These are phyloP conservation scores for Ceriops zippeliana DNA, from an alignment of 345 rosid species.

Conservation along the genomic window DNA sequence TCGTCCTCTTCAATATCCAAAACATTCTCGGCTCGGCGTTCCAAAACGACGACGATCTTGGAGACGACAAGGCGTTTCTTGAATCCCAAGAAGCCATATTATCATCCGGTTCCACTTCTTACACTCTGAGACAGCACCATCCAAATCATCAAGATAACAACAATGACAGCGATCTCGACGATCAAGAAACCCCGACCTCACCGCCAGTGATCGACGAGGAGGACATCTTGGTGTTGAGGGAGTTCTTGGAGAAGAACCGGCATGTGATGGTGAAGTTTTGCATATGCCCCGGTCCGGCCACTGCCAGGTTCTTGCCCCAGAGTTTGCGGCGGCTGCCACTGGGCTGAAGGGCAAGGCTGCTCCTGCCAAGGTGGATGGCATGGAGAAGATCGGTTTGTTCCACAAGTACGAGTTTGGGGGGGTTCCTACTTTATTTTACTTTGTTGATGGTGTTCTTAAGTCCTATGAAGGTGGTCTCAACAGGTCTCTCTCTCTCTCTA, in stretches of 20 bases:
- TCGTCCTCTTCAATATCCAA: no score
- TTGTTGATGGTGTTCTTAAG: slow-evolving; percentile 9
- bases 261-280: slow-evolving; percentile 25
- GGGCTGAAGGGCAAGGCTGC: slow-evolving; percentile 24
- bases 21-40: no score
- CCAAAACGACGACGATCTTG: no score
- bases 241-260: slow-evolving; percentile 9
- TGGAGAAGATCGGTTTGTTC: neutral
- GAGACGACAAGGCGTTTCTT: no score
- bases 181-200: neutral
- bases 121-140: no score
- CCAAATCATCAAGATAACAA: no score
- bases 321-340: slow-evolving; percentile 26
- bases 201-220: slow-evolving; percentile 4
- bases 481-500: no score
- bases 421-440: slow-evolving; percentile 13
- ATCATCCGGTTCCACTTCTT: no score
- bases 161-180: no score
- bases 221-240: slow-evolving; percentile 16
- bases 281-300: slow-evolving; percentile 15
- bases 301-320: slow-evolving; percentile 17
- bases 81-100: no score
- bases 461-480: no score
- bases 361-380: slow-evolving; percentile 17
- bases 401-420: neutral